These are phyloP conservation scores for Phytophthora agathidicida DNA, from an alignment of 352 stramenopile genomes.

Conservation along the genomic window DNA sequence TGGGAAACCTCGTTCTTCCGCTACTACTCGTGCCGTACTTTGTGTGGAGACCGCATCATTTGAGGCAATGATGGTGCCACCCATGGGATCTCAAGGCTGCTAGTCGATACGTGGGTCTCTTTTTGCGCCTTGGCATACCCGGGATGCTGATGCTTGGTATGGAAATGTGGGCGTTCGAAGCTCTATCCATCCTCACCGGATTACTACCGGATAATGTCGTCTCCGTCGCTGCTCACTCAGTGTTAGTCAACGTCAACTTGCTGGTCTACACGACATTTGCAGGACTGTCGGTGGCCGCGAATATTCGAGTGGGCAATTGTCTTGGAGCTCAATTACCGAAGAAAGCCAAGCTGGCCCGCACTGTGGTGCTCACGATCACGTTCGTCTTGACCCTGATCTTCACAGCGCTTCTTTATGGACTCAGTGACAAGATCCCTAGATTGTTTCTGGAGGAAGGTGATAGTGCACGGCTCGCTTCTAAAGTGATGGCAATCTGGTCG, in stretches of 20 bases:
- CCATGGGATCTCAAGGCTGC: conserved; percentile 35
- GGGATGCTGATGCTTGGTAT: conserved; percentile 61
- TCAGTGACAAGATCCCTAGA: conserved; percentile 23
- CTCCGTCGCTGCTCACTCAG: conserved; percentile 53
- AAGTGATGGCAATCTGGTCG: conserved; percentile 43
- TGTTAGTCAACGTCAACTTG: conserved; percentile 62
- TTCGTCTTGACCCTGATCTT: conserved; percentile 30
- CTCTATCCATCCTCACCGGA: conserved; percentile 48
- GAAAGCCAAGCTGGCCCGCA: conserved; percentile 41
- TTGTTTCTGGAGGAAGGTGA: conserved; percentile 45
- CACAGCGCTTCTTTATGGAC: conserved; percentile 7
- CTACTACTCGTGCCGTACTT: conserved; percentile 56
- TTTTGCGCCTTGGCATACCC: conserved; percentile 49
- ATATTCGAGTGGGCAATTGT: conserved; percentile 59
- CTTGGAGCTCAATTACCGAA: conserved; percentile 41
- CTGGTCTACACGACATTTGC: conserved; percentile 59
- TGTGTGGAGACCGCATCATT: conserved; percentile 25
- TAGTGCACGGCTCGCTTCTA: conserved; percentile 34
- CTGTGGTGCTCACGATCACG: conserved; percentile 30
- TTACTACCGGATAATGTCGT: conserved; percentile 49
- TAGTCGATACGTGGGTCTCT: conserved; percentile 32
- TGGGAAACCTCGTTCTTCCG: conserved; percentile 51
- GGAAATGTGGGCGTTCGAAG: conserved; percentile 64
- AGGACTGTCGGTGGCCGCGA: conserved; percentile 49
- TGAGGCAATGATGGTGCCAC: conserved; percentile 40